Evolutionary conservation across 495 filamentous ascomycete genomes (phyloP), one percentile per base, ranked within the genome.

Genomic region (Penicillium soppii): DNA sequence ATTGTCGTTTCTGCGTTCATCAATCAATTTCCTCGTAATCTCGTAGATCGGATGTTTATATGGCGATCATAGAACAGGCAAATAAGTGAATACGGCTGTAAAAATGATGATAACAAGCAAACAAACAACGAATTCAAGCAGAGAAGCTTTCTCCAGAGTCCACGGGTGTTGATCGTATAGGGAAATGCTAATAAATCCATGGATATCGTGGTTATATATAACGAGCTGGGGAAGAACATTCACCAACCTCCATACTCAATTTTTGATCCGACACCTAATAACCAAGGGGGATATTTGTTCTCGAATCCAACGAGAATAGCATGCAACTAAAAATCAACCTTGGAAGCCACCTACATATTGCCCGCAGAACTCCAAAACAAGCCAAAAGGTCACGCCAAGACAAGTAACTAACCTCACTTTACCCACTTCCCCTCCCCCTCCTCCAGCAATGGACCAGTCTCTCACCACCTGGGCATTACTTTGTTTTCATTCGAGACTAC

Each of bases 1-100:
- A 66, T 67, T 64, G 67, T 63, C 56, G 60, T 65, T 63, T 66
- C 62, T 63, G 57, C 54, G 57, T 63, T 63, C 44, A 51, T 43
- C 35, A 36, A 53, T 43, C 13, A 10, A 15, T 32, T 29, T 15
- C 35, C 32, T 46, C 16, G 33, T 15, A 21, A 25, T 16, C 2
- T 10, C 10, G 29, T 30, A 52, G 26, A 36, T 9, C 21, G 3
- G 21, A n/a, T 29, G 4, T 3, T 7, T 26, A n/a, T 41, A 13
- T 4, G 1, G 26, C 16, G 1, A 5, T 21, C 10, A 5, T 40
- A 41, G 13, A 38, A 16, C 26, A n/a, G 13, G 13, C 4, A 5
- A 26, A 22, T 7, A 30, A 19, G 27, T 0, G 7, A 26, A 15
- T 29, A 1, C 20, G 20, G 3, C 4, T 29, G 12, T 10, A 20